Percentiles rank a stretch among this genome's conserved stretches.
Evolutionary conservation across 345 rosid species (phyloP).

Genomic region (Eucalyptus tenuipes): DNA sequence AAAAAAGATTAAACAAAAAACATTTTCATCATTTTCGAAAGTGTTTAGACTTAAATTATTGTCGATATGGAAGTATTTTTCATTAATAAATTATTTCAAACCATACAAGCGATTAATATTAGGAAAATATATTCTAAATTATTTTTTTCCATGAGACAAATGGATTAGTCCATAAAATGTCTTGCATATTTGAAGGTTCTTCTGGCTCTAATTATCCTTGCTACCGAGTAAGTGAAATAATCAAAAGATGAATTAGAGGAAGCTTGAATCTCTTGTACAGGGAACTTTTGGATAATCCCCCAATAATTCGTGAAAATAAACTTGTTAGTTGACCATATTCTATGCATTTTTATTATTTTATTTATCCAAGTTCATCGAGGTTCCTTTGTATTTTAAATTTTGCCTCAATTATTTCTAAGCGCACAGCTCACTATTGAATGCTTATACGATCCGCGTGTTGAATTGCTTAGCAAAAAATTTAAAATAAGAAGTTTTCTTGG

Average conservation of each 20-base stretch:
- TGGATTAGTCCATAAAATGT: neutral
- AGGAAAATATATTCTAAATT: neutral
- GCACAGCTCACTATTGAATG: neutral
- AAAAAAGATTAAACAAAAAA: no score
- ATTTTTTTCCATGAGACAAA: neutral
- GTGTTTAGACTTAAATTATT: neutral
- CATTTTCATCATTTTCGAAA: neutral
- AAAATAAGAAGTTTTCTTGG: neutral
- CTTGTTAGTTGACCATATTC: neutral
- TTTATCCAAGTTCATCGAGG: neutral
- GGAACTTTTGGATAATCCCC: neutral
- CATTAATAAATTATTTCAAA: no score
- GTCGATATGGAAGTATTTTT: neutral
- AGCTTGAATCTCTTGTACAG: neutral
- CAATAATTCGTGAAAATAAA: neutral
- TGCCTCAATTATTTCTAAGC: neutral
- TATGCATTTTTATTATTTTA: neutral
- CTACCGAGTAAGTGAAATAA: neutral
- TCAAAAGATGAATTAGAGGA: neutral
- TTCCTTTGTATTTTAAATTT: neutral
- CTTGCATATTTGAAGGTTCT: neutral
- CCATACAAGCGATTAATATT: no score
- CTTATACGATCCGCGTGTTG: neutral
- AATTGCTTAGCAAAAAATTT: neutral
- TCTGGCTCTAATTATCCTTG: neutral